Evolutionary conservation across 108 stramenopile genomes (phyloP).

Genomic region (Thalassiosira profunda): DNA sequence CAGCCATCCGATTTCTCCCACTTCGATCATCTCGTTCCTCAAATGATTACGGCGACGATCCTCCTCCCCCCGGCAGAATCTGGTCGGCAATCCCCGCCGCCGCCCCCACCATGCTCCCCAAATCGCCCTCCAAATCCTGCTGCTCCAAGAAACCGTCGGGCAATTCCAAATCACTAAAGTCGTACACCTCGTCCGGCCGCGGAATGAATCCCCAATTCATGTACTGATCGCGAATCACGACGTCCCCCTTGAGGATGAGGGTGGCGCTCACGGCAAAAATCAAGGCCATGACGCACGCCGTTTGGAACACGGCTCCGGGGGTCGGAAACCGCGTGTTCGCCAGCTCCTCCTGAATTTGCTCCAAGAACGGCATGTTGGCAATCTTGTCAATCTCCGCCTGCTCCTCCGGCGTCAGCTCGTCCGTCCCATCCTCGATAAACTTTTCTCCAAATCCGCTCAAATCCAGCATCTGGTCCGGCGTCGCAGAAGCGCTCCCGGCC

Average conservation of each 20-base stretch:
- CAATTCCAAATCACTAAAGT: conserved; percentile 51
- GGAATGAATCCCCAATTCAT: conserved; percentile 66
- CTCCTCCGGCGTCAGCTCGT: conserved; percentile 83
- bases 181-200: conserved; percentile 58
- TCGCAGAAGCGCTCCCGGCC: conserved; percentile 35
- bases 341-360: conserved; percentile 63
- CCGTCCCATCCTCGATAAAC: conserved; percentile 71
- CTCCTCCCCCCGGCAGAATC: background rate
- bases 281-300: conserved; percentile 61
- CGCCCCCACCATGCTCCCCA: conserved; percentile 10
- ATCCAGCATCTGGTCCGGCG: conserved; percentile 56
- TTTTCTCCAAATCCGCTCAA: conserved; percentile 64
- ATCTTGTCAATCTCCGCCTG: conserved; percentile 74
- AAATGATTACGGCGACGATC: background rate
- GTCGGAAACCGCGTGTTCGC: conserved; percentile 61
- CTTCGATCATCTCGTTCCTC: too few relatives aligned
- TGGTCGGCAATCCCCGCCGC: conserved; percentile 34
- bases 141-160: conserved; percentile 54
- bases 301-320: conserved; percentile 47
- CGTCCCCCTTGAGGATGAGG: conserved; percentile 68
- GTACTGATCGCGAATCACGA: conserved; percentile 58
- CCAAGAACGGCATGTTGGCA: conserved; percentile 53
- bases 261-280: conserved; percentile 62
- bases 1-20: too few relatives aligned
- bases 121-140: conserved; percentile 18